Conservation (phyloP, 306 rosid species). For the Phaseolus lunatus region DNA sequence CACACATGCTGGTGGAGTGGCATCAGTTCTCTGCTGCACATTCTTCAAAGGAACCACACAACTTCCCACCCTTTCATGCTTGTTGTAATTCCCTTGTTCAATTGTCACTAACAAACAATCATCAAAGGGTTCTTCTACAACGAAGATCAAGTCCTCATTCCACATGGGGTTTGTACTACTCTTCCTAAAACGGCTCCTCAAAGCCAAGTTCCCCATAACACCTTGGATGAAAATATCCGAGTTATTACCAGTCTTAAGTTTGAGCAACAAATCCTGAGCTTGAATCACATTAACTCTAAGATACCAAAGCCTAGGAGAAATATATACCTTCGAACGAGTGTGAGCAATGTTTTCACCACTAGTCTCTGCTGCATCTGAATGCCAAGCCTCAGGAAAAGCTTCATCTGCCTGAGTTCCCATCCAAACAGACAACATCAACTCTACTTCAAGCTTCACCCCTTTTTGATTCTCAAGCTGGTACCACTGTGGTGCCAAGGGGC, state of each 20-base stretch:
- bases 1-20: slow-evolving; percentile 34
- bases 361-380: slow-evolving; percentile 41
- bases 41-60: slow-evolving; percentile 48
- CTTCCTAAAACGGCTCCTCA: slow-evolving; percentile 33
- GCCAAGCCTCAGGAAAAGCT: slow-evolving; percentile 50
- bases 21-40: slow-evolving; percentile 41
- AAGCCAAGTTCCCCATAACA: slow-evolving; percentile 46
- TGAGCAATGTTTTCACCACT: slow-evolving; percentile 35
- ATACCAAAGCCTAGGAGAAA: slow-evolving; percentile 64
- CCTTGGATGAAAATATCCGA: slow-evolving; percentile 39
- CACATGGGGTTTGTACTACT: slow-evolving; percentile 35
- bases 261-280: slow-evolving; percentile 42
- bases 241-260: slow-evolving; percentile 18
- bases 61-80: slow-evolving; percentile 44
- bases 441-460: slow-evolving; percentile 44
- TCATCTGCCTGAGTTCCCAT: slow-evolving; percentile 68
- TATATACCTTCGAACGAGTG: slow-evolving; percentile 42
- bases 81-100: slow-evolving; percentile 36
- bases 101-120: slow-evolving; percentile 44
- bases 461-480: slow-evolving; percentile 46
- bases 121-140: slow-evolving; percentile 61
- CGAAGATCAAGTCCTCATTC: slow-evolving; percentile 55
- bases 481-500: slow-evolving; percentile 56
- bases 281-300: slow-evolving; percentile 58
- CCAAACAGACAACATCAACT: slow-evolving; percentile 62